Evolutionary conservation across 2,329 filamentous ascomycete genomes (phyloP).

Genomic region (Aspergillus novoparasiticus): DNA sequence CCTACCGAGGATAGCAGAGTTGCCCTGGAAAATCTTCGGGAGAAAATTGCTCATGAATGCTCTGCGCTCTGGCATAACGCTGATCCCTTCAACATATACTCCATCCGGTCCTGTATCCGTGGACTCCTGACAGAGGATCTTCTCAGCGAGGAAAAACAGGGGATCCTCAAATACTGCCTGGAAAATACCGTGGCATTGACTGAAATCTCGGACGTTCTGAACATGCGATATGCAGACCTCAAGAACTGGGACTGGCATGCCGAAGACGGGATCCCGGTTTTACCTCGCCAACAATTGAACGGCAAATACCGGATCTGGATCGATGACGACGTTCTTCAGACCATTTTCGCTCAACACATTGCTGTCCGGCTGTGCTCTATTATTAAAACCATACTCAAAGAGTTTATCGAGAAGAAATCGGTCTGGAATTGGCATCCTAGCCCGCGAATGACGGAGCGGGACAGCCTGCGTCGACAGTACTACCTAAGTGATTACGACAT

Average conservation of each 20-base stretch:
- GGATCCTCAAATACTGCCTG: conserved; percentile 43
- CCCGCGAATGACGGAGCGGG: conserved; percentile 19
- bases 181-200: conserved; percentile 41
- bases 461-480: conserved; percentile 29
- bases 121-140: conserved; percentile 46
- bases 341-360: conserved; percentile 50
- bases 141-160: conserved; percentile 47
- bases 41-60: not conserved
- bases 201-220: conserved; percentile 49
- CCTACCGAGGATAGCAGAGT: conserved; percentile 26
- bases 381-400: conserved; percentile 19
- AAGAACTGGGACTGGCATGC: conserved; percentile 49
- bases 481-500: conserved; percentile 17
- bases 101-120: conserved; percentile 39
- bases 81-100: conserved; percentile 35
- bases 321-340: conserved; percentile 51
- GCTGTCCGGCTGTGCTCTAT: conserved; percentile 39
- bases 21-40: conserved; percentile 7
- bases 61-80: conserved; percentile 17
- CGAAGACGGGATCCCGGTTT: conserved; percentile 43
- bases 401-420: conserved; percentile 6
- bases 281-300: conserved; percentile 47
- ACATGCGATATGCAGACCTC: conserved; percentile 46
- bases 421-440: conserved; percentile 19
- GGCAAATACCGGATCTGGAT: conserved; percentile 52